Percentiles rank a stretch among this genome's conserved stretches.
These are phyloP conservation scores for Talaromyces rugulosus DNA, from an alignment of 2,329 filamentous ascomycete genomes.

Conservation along the genomic window DNA sequence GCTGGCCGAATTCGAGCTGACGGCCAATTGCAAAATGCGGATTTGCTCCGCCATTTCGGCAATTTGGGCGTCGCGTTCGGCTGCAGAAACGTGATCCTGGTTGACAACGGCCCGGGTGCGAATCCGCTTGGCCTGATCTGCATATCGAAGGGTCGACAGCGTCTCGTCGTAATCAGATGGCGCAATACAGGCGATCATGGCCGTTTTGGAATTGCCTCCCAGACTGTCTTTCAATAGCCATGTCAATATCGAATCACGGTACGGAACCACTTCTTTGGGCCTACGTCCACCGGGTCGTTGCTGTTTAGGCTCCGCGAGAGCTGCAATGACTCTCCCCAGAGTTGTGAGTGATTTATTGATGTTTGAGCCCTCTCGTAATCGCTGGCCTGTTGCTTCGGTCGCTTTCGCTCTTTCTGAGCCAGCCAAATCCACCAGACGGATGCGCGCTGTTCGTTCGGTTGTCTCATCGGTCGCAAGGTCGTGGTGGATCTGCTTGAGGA, in stretches of 20 bases:
- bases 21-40: constrained; percentile 72
- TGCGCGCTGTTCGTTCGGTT: constrained; percentile 88
- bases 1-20: constrained; percentile 63
- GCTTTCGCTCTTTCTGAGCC: constrained; percentile 93
- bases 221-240: constrained; percentile 94
- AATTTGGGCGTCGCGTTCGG: constrained; percentile 92
- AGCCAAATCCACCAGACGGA: constrained; percentile 89
- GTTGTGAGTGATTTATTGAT: constrained; percentile 99
- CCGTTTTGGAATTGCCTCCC: constrained; percentile 95
- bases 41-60: constrained; percentile 94
- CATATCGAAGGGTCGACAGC: constrained; percentile 89
- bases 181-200: constrained; percentile 97
- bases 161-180: constrained; percentile 97
- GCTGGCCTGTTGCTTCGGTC: constrained; percentile 87
- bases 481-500: constrained; percentile 96
- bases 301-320: constrained; percentile 71
- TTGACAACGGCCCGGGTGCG: constrained; percentile 92
- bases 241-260: constrained; percentile 78
- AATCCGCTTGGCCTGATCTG: constrained; percentile 96
- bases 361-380: constrained; percentile 89
- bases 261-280: constrained; percentile 75
- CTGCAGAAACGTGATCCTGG: constrained; percentile 87
- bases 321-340: constrained; percentile 90
- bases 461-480: constrained; percentile 97
- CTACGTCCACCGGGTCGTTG: constrained; percentile 53